Percentiles rank a stretch among this genome's conserved stretches.
Conservation (phyloP, 2,329 filamentous ascomycete genomes). For the Nothomitra cinnamomea region DNA sequence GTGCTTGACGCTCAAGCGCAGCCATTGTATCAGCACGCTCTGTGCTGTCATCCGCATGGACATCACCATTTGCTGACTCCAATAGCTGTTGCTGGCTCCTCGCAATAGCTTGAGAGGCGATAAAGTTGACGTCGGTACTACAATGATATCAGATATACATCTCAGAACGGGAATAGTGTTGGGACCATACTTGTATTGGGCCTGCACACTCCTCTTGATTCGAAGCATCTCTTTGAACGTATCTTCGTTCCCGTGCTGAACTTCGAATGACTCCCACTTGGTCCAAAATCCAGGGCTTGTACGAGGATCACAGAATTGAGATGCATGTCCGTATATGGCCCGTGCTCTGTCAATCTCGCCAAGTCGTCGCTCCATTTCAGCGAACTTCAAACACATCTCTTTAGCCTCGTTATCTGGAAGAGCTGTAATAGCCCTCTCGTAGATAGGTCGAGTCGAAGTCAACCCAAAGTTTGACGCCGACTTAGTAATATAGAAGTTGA, state of each 20-base stretch:
- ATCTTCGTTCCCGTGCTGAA: conserved; percentile 95
- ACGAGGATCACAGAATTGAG: conserved; percentile 90
- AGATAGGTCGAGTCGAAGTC: conserved; percentile 85
- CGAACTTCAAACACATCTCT: conserved; percentile 98
- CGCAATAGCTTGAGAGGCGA: conserved; percentile 85
- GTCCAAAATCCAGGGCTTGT: conserved; percentile 84
- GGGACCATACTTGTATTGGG: conserved; percentile 66
- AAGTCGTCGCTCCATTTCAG: conserved; percentile 82
- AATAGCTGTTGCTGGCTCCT: conserved; percentile 48
- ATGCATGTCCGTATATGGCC: conserved; percentile 91
- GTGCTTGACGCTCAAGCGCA: conserved; percentile 71
- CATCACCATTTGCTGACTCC: conserved; percentile 25
- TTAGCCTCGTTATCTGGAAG: conserved; percentile 84
- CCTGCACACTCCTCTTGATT: conserved; percentile 92
- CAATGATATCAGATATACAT: not conserved
- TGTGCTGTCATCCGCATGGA: conserved; percentile 27
- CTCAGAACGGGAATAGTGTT: not conserved
- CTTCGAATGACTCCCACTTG: conserved; percentile 95
- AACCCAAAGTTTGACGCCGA: conserved; percentile 95
- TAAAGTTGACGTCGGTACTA: conserved; percentile 91
- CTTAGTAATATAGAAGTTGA: conserved; percentile 98
- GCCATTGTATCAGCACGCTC: conserved; percentile 69
- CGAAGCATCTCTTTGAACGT: conserved; percentile 99
- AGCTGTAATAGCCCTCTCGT: conserved; percentile 88
- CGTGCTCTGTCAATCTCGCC: conserved; percentile 90